phyloP scores from a whole-genome alignment of 2,329 filamentous ascomycete genomes.

The Claviceps lovelessii region DNA sequence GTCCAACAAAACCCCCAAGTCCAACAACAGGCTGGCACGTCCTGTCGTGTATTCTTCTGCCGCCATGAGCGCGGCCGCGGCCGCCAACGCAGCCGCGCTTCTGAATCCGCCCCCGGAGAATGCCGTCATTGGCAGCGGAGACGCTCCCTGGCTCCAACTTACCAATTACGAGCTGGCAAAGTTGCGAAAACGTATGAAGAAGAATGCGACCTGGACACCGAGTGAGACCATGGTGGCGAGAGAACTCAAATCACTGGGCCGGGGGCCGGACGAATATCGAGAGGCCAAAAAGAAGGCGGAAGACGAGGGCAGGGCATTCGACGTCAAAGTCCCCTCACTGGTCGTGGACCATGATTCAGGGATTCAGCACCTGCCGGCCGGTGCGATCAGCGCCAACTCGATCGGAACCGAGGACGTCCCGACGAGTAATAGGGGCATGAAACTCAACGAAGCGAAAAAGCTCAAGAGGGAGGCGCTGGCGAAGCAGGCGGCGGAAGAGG shows the following conservation, averaged over 20 bases:
- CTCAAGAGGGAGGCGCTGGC: constrained; percentile 52
- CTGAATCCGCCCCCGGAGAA: constrained; percentile 46
- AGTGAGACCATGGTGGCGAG: constrained; percentile 76
- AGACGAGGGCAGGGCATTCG: constrained; percentile 48
- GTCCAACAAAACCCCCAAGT: constrained; percentile 27
- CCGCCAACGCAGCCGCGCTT: constrained; percentile 26
- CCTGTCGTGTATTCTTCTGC: constrained; percentile 21
- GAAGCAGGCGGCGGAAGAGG: constrained; percentile 47
- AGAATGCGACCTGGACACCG: constrained; percentile 74
- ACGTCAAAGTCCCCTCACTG: constrained; percentile 21
- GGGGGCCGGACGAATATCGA: constrained; percentile 48
- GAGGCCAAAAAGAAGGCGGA: constrained; percentile 51
- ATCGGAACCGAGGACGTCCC: constrained; percentile 46
- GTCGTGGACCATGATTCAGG: constrained; percentile 36
- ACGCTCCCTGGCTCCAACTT: constrained; percentile 52
- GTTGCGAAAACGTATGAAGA: constrained; percentile 77
- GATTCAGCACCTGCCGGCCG: constrained; percentile 39
- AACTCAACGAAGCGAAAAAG: constrained; percentile 65
- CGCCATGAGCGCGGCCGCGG: constrained; percentile 23
- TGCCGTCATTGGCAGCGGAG: constrained; percentile 40
- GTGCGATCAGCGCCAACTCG: constrained; percentile 44
- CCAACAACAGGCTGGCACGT: constrained; percentile 26
- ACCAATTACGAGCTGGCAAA: constrained; percentile 51
- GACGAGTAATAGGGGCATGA: constrained; percentile 59
- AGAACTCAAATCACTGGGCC: constrained; percentile 57